Base-by-base conservation (phyloP, 2,329 filamentous ascomycete species). In the Pseudopyricularia javanii region DNA sequence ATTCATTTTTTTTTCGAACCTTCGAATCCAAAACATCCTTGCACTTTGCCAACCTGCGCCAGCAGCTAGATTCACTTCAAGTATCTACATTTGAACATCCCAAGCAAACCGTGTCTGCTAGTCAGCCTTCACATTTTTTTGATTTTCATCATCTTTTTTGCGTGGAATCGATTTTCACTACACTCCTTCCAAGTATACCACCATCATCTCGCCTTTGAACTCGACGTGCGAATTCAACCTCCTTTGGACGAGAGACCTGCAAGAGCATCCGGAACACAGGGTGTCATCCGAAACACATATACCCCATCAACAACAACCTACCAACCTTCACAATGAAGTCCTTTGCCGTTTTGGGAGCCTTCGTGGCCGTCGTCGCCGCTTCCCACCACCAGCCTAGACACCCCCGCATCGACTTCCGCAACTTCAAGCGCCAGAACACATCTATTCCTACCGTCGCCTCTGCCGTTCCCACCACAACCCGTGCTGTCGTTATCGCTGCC, bases 21-120 rank as follows among this genome's bases (percentile, higher is more conserved):
- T 50, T 28, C 24, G 48, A 35, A 34, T 17, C 40, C 40, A 17
- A 17, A 22, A 49, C 33, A 49, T 49, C 7, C 30, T n/a, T 49
- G 28, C 20, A 33, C 12, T 26, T 50, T 33, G 48, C 32, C 32
- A 22, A 33, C 34, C 37, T n/a, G 17, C 37, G 20, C 35, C 35
- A n/a, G 37, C 37, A 43, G 37, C 37, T 22, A 20, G 1, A 20
- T 43, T 43, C 12, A 43, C 37, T 43, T 22, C 17, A 11, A n/a
- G 17, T 43, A 43, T 43, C 37, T 43, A 43, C 37, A 22, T 43
- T 43, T 20, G 17, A 50, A 8, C 30, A 34, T 22, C 24, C 33
- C 35, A 52, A 37, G 24, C n/a, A n/a, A 52, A 47, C 50, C 47
- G 50, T 40, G 50, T 52, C 50, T 52, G 50, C 50, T 37, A 45